These are phyloP conservation scores for Rhinocladiella similis DNA, from an alignment of 2,329 filamentous ascomycete species.

Conservation along the genomic window DNA sequence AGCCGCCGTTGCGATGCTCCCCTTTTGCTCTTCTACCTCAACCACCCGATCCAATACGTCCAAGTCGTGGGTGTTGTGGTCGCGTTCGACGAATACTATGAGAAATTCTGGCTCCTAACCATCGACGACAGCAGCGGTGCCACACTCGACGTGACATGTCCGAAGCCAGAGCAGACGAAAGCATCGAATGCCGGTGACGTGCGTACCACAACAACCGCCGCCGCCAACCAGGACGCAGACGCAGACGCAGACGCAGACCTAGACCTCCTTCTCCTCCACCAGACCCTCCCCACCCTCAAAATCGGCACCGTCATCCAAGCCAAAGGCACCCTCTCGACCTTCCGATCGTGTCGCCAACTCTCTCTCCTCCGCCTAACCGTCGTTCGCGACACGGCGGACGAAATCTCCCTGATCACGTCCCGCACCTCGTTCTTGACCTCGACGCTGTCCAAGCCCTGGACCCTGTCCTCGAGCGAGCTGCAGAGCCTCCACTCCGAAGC, in stretches of 20 bases:
- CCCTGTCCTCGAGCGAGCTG: constrained; percentile 46
- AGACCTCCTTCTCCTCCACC: constrained; percentile 7
- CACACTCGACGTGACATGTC: constrained; percentile 56
- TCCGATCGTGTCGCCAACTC: constrained; percentile 53
- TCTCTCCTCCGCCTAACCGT: constrained; percentile 54
- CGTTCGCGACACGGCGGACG: constrained; percentile 54
- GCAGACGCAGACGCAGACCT: not conserved
- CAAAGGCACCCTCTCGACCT: constrained; percentile 57
- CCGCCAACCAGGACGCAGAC: not conserved
- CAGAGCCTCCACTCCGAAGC: constrained; percentile 43
- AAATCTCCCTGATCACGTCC: constrained; percentile 55
- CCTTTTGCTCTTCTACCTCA: constrained; percentile 64
- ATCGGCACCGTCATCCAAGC: constrained; percentile 56
- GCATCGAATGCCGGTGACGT: not conserved
- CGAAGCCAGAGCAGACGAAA: constrained; percentile 34
- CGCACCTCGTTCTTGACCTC: constrained; percentile 50
- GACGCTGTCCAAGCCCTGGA: constrained; percentile 56
- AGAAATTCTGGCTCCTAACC: constrained; percentile 45
- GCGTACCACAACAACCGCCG: not conserved
- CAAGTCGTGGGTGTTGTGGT: constrained; percentile 71
- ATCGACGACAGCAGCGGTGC: constrained; percentile 63
- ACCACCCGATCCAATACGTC: constrained; percentile 76
- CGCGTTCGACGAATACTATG: constrained; percentile 44
- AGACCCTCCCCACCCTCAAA: constrained; percentile 42
- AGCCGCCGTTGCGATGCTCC: not conserved